These are phyloP conservation scores for Talaromyces rugulosus DNA, from an alignment of 2,329 filamentous ascomycete genomes.

Conservation along the genomic window DNA sequence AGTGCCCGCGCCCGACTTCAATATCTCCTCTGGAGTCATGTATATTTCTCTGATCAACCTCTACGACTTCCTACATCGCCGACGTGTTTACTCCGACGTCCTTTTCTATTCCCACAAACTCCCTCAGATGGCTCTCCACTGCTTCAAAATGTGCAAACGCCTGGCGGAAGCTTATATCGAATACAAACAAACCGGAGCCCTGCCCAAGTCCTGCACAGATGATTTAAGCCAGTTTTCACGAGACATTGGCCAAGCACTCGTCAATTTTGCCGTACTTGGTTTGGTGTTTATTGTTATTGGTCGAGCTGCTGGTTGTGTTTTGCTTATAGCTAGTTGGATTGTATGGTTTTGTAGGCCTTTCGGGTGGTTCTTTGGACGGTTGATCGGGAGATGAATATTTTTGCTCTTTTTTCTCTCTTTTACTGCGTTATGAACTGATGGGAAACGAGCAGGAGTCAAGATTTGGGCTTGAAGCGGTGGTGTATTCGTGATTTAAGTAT, in stretches of 20 bases:
- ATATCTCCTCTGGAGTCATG: not conserved
- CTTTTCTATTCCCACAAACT: constrained; percentile 2
- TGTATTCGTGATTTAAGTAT: not conserved
- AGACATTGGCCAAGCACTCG: constrained; percentile 28
- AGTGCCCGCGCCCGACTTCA: not conserved
- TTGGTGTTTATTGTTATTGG: constrained; percentile 28
- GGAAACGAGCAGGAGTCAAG: not conserved
- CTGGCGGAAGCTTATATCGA: constrained; percentile 22
- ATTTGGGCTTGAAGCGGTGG: not conserved
- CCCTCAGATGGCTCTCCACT: constrained; percentile 12
- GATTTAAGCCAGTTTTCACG: constrained; percentile 25
- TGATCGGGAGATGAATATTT: constrained; percentile 11
- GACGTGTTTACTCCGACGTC: constrained; percentile 6
- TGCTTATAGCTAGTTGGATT: constrained; percentile 32
- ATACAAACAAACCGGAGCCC: constrained; percentile 29
- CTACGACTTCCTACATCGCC: constrained; percentile 2
- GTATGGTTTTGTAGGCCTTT: constrained; percentile 33
- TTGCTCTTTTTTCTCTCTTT: not conserved
- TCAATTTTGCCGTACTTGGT: constrained; percentile 31
- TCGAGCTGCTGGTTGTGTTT: constrained; percentile 27
- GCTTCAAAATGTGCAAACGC: constrained; percentile 13
- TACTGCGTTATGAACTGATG: not conserved
- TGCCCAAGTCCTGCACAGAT: constrained; percentile 26
- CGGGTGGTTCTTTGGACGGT: constrained; percentile 25
- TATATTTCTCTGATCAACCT: constrained; percentile 9